phyloP scores from a whole-genome alignment of 1,139 yeast genomes.

The Meyerozyma guilliermondii region DNA sequence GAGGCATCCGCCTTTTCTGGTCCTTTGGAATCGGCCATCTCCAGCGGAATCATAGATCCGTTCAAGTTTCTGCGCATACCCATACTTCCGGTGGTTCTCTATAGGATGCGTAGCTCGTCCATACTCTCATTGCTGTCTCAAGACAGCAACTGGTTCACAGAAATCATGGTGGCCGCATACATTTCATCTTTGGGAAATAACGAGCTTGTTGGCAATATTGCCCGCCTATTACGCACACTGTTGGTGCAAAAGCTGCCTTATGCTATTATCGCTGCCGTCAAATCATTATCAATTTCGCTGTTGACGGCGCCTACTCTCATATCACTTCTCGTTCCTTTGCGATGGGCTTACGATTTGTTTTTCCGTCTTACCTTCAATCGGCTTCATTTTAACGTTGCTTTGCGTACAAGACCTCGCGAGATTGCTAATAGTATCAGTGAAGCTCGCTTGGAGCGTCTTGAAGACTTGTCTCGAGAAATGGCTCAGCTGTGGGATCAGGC shows the following conservation, averaged over 20 bases:
- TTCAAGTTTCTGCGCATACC: conserved; percentile 38
- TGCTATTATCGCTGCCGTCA: background rate
- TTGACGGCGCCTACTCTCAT: background rate
- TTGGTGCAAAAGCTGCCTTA: background rate
- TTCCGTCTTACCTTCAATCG: conserved; percentile 41
- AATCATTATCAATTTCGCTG: background rate
- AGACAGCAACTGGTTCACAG: conserved; percentile 24
- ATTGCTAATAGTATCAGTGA: conserved; percentile 30
- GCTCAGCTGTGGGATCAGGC: background rate
- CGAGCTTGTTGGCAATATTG: conserved; percentile 18
- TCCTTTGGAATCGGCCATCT: conserved; percentile 30
- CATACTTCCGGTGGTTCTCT: conserved; percentile 34
- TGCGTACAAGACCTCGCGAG: conserved; percentile 29
- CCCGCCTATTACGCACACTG: conserved; percentile 8
- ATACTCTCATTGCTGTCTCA: conserved; percentile 23
- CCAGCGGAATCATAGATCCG: conserved; percentile 35
- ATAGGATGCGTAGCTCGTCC: conserved; percentile 36
- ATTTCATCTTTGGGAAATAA: conserved; percentile 39
- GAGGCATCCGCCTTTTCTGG: conserved; percentile 8
- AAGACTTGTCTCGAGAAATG: conserved; percentile 11
- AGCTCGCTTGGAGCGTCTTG: conserved; percentile 22
- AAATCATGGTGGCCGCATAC: conserved; percentile 32
- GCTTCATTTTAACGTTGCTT: conserved; percentile 32
- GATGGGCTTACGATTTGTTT: conserved; percentile 34
- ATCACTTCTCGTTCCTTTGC: conserved; percentile 17